phyloP scores from a whole-genome alignment of 2,329 filamentous ascomycete genomes.

The Pseudogymnoascus verrucosus region DNA sequence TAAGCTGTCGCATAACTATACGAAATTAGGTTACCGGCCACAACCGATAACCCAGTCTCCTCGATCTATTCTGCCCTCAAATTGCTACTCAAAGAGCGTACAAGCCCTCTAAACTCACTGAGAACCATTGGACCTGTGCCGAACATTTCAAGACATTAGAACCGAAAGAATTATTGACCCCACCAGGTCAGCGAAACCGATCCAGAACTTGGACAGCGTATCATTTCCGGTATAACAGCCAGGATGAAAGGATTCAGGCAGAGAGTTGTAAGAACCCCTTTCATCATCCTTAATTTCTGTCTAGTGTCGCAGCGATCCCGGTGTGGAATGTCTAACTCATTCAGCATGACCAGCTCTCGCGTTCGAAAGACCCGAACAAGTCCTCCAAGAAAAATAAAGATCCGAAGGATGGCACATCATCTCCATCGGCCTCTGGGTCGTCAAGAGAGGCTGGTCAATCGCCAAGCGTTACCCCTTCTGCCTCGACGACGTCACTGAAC shows the following conservation, averaged over 20 bases:
- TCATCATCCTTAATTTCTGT: constrained; percentile 18
- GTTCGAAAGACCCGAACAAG: constrained; percentile 78
- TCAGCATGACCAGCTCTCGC: constrained; percentile 76
- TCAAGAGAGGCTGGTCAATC: constrained; percentile 51
- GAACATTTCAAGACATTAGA: background rate
- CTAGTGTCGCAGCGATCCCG: background rate
- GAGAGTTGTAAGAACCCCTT: constrained; percentile 69
- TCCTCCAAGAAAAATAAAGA: constrained; percentile 70
- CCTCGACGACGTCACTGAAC: constrained; percentile 79
- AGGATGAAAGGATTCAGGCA: constrained; percentile 97
- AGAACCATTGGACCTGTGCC: background rate
- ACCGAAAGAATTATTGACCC: background rate
- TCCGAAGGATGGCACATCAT: constrained; percentile 68
- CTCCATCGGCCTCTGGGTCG: constrained; percentile 54
- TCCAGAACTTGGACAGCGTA: background rate
- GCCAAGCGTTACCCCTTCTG: constrained; percentile 68
- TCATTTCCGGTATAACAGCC: constrained; percentile 15
- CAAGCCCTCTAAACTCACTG: background rate
- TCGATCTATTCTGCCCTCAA: background rate
- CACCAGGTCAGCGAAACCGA: background rate
- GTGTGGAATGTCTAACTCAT: constrained; percentile 35
- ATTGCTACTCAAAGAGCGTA: background rate
- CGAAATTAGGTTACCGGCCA: constrained; percentile 5
- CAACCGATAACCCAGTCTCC: background rate
- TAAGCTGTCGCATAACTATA: constrained; percentile 1